A percentile compares a stretch with the other conserved stretches of the same genome.
phyloP scores from a whole-genome alignment of 352 stramenopile genomes.

The Plasmopara viticola region DNA sequence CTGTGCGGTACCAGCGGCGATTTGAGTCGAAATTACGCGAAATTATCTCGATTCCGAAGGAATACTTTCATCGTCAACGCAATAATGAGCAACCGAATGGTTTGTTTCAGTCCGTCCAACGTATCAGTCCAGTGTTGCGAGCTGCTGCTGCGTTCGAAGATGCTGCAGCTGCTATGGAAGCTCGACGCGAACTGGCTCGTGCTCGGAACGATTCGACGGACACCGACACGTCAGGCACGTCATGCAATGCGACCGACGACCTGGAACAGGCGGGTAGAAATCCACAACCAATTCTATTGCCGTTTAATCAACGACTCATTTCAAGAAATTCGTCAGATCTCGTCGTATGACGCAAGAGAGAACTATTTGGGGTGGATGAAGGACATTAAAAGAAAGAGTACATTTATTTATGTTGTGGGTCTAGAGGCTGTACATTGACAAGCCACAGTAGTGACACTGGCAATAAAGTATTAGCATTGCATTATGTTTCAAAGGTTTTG shows the following conservation, averaged over 20 bases:
- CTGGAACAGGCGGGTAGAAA: constrained; percentile 49
- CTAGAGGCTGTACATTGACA: too few species aligned
- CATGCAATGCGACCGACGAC: constrained; percentile 22
- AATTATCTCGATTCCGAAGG: constrained; percentile 72
- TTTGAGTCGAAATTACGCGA: constrained; percentile 79
- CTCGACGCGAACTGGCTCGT: constrained; percentile 15
- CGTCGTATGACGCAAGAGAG: constrained; percentile 7
- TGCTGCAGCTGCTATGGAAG: constrained; percentile 15
- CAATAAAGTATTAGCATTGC: too few species aligned
- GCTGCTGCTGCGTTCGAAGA: constrained; percentile 27
- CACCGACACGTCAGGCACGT: constrained; percentile 20
- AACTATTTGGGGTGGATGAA: not conserved
- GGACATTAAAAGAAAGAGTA: not conserved
- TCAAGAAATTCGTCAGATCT: constrained; percentile 22
- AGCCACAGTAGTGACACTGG: too few species aligned
- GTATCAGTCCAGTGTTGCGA: constrained; percentile 31
- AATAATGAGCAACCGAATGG: constrained; percentile 13
- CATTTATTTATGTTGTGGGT: too few species aligned
- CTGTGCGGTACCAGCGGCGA: constrained; percentile 63
- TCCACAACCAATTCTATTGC: constrained; percentile 46
- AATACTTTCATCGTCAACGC: constrained; percentile 28
- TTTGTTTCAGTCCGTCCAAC: constrained; percentile 28
- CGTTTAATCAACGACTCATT: constrained; percentile 41
- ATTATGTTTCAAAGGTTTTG: too few species aligned
- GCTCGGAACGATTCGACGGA: constrained; percentile 28